These are phyloP conservation scores for Leishmania major DNA, from an alignment of 208 protist species.

Conservation along the genomic window DNA sequence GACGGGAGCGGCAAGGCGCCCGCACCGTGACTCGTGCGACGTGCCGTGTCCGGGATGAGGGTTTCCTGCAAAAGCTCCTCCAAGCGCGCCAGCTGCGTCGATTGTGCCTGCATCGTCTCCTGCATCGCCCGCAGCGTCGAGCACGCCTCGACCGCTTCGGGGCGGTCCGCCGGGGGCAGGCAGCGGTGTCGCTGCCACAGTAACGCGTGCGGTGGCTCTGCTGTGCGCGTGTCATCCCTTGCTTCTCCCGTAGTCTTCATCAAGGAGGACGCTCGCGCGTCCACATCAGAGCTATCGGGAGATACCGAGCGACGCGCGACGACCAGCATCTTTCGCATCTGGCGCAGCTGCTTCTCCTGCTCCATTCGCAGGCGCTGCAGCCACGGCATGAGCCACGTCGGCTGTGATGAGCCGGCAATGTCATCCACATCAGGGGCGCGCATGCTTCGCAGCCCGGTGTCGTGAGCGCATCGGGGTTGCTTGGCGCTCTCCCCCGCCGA, in stretches of 20 bases:
- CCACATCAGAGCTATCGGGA: not conserved
- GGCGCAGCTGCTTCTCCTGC: conserved; percentile 6
- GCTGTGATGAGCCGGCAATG: not conserved
- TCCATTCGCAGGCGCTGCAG: conserved; percentile 7
- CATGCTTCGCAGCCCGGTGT: not conserved
- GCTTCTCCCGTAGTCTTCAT: not conserved
- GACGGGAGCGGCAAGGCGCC: not conserved
- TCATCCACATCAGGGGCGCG: not conserved
- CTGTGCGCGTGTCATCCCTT: not conserved
- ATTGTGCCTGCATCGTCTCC: conserved; percentile 5
- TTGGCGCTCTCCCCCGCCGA: too few relatives aligned
- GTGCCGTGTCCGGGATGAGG: not conserved
- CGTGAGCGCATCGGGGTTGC: not conserved
- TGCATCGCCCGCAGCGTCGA: conserved; percentile 15
- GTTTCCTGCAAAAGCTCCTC: not conserved
- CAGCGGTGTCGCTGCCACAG: conserved; percentile 23
- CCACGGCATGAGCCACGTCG: conserved; percentile 16
- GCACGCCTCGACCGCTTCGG: conserved; percentile 1
- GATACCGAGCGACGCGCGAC: conserved; percentile 22
- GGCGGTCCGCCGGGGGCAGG: conserved; percentile 3
- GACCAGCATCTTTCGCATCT: conserved; percentile 30
- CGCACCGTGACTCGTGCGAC: not conserved
- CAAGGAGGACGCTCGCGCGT: conserved; percentile 5
- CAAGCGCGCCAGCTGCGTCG: conserved; percentile 4
- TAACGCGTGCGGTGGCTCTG: conserved; percentile 11